These are phyloP conservation scores for Myochromella boudieri DNA, from an alignment of 768 basidiomycete genomes.

Conservation along the genomic window DNA sequence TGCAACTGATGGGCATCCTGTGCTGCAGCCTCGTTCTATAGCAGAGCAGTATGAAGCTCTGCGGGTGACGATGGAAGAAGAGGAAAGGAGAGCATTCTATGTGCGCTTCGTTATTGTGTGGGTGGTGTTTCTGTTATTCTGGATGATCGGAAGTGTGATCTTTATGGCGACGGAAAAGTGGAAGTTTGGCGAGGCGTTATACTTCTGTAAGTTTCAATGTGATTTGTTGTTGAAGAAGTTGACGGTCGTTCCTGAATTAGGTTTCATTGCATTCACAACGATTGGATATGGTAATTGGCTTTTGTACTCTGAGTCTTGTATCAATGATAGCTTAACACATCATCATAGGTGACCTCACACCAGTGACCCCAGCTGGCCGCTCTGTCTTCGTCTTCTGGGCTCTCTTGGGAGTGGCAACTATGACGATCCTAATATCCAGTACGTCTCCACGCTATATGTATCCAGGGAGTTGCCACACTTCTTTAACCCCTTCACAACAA, in stretches of 20 bases:
- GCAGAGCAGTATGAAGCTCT: constrained; percentile 31
- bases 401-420: constrained; percentile 68
- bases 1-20: not conserved
- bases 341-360: constrained; percentile 54
- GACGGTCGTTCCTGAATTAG: constrained; percentile 32
- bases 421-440: constrained; percentile 78
- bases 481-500: not conserved
- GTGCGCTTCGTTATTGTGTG: constrained; percentile 58
- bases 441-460: constrained; percentile 16
- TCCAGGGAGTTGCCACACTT: not conserved
- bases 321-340: not conserved
- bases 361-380: constrained; percentile 65
- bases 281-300: constrained; percentile 57
- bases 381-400: constrained; percentile 82
- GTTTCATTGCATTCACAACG: constrained; percentile 71
- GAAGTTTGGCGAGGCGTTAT: constrained; percentile 61
- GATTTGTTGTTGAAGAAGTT: not conserved
- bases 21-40: constrained; percentile 1
- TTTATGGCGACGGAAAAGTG: constrained; percentile 72
- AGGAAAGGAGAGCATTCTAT: constrained; percentile 56
- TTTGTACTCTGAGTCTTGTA: not conserved
- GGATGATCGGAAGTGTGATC: constrained; percentile 73
- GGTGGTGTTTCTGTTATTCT: constrained; percentile 70
- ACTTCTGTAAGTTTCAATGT: constrained; percentile 60
- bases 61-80: constrained; percentile 29